Conservation (phyloP, 306 rosid genomes). For the Lagenaria siceraria region DNA sequence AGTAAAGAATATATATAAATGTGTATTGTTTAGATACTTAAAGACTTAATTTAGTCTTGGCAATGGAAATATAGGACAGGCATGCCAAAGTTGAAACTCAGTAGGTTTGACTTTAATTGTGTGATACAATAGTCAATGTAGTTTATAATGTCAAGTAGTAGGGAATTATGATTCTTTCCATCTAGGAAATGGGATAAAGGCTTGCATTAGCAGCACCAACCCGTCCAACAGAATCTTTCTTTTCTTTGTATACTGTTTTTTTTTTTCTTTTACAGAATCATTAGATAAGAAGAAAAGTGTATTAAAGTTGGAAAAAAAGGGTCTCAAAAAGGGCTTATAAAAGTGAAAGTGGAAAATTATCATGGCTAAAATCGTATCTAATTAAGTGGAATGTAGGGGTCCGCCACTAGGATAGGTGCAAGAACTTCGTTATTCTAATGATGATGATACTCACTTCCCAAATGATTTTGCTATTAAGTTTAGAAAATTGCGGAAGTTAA, state of each 20-base stretch:
- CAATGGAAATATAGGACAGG: not conserved
- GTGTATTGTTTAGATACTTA: not conserved
- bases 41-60: not conserved
- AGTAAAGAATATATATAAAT: not conserved
- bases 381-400: conserved; percentile 28
- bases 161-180: not conserved
- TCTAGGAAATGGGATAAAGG: not conserved
- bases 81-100: not conserved
- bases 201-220: no score
- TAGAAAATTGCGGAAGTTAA: not conserved
- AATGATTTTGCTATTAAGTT: not conserved
- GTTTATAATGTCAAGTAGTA: not conserved
- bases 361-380: conserved; percentile 18
- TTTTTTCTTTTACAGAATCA: conserved; percentile 4
- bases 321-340: conserved; percentile 6
- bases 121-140: not conserved
- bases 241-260: not conserved
- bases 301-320: not conserved
- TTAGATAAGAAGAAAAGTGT: not conserved
- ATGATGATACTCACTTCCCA: not conserved
- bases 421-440: not conserved
- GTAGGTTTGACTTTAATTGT: not conserved
- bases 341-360: conserved; percentile 18
- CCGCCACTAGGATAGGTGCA: conserved; percentile 10
- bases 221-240: not conserved